phyloP scores from a whole-genome alignment of 2,329 filamentous ascomycete species.

The Tympanopsis confertula region DNA sequence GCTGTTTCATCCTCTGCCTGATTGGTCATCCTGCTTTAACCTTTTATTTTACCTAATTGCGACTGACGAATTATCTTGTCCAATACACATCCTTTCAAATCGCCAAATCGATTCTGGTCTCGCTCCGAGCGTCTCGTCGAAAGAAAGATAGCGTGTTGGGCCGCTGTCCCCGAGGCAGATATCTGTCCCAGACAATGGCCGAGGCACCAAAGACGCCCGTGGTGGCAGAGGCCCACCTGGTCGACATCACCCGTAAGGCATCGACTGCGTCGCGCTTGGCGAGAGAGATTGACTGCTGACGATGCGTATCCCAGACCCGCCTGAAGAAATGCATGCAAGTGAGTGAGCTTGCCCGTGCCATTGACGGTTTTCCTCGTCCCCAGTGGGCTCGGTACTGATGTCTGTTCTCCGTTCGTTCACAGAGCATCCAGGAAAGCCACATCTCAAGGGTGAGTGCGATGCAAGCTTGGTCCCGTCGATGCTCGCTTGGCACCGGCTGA shows the following conservation, averaged over 20 bases:
- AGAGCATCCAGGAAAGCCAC: constrained; percentile 63
- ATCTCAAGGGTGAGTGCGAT: constrained; percentile 44
- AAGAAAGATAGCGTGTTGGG: too few species aligned
- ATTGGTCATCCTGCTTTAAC: too few species aligned
- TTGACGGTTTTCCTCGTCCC: not conserved
- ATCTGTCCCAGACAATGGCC: not conserved
- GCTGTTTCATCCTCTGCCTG: too few species aligned
- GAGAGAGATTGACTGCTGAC: constrained; percentile 8
- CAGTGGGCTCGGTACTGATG: constrained; percentile 3
- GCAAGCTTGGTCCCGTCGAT: constrained; percentile 4
- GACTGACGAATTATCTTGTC: too few species aligned
- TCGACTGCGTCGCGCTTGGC: constrained; percentile 10
- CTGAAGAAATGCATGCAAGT: constrained; percentile 58
- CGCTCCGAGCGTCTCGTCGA: too few species aligned
- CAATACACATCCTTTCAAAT: too few species aligned
- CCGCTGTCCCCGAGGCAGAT: too few species aligned
- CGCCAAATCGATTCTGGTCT: too few species aligned
- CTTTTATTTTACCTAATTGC: too few species aligned
- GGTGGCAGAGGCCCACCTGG: constrained; percentile 65
- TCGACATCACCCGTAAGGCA: constrained; percentile 59
- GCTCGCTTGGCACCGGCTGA: constrained; percentile 1
- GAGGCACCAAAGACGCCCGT: constrained; percentile 38
- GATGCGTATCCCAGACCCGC: constrained; percentile 35
- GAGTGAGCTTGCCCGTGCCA: constrained; percentile 19
- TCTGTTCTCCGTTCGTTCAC: constrained; percentile 15